Evolutionary conservation across 805 yeast genomes (phyloP).

Genomic region (Hanseniaspora singularis): DNA sequence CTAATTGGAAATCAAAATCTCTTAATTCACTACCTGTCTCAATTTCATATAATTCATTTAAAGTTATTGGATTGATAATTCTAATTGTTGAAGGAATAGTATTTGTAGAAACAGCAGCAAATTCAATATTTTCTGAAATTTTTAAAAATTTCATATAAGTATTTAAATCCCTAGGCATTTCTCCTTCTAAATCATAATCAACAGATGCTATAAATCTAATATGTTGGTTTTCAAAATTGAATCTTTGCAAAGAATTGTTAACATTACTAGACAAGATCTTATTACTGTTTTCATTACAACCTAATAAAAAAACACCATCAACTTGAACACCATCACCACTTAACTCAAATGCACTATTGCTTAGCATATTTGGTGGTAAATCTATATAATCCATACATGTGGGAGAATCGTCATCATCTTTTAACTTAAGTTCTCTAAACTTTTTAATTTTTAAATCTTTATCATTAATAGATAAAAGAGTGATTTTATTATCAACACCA

Average conservation of each 20-base stretch:
- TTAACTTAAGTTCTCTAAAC: slow-evolving; percentile 49
- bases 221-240: slow-evolving; percentile 47
- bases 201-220: slow-evolving; percentile 48
- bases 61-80: slow-evolving; percentile 44
- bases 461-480: slow-evolving; percentile 45
- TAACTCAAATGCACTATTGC: slow-evolving; percentile 1
- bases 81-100: slow-evolving; percentile 51
- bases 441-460: slow-evolving; percentile 38
- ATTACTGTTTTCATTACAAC: slow-evolving; percentile 59
- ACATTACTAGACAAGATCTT: slow-evolving; percentile 55
- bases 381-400: slow-evolving; percentile 52
- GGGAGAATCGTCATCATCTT: slow-evolving; percentile 72
- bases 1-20: slow-evolving; percentile 48
- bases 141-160: slow-evolving; percentile 51
- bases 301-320: slow-evolving; percentile 45
- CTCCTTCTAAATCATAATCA: slow-evolving; percentile 35
- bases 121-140: slow-evolving; percentile 45
- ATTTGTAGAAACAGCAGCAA: slow-evolving; percentile 61
- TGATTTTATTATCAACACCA: slow-evolving; percentile 75
- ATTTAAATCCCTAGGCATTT: slow-evolving; percentile 32
- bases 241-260: slow-evolving; percentile 41
- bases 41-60: slow-evolving; percentile 44
- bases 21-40: slow-evolving; percentile 44
- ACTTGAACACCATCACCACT: slow-evolving; percentile 21
- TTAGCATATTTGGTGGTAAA: neutral